Evolutionary conservation across 495 filamentous ascomycete genomes (phyloP).

Genomic region (Neurospora sp.): DNA sequence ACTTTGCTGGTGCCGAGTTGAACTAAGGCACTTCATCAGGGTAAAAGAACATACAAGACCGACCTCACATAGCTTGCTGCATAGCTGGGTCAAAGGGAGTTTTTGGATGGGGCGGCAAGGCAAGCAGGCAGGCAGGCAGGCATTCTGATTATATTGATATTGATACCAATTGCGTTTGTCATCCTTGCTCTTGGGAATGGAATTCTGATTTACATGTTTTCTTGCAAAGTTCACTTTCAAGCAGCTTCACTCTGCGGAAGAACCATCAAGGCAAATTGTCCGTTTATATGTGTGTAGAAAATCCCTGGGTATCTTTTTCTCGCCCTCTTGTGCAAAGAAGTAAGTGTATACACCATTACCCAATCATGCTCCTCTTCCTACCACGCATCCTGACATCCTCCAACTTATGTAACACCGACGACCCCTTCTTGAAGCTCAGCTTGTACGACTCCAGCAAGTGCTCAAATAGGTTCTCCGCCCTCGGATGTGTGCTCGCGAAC

Average conservation of each 20-base stretch:
- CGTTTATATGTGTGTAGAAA: neutral
- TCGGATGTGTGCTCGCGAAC: constrained; percentile 91
- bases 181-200: neutral
- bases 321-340: neutral
- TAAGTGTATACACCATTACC: constrained; percentile 31
- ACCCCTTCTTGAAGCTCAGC: constrained; percentile 40
- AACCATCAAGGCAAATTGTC: neutral
- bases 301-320: neutral
- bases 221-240: neutral
- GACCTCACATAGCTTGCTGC: neutral
- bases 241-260: neutral
- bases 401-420: constrained; percentile 51
- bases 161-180: constrained; percentile 1
- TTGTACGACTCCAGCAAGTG: constrained; percentile 47
- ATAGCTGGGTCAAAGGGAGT: neutral
- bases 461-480: constrained; percentile 66
- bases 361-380: constrained; percentile 96
- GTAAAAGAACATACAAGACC: neutral
- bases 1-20: constrained; percentile 77
- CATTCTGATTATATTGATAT: neutral
- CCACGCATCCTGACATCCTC: constrained; percentile 94
- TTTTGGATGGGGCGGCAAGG: neutral
- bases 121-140: neutral
- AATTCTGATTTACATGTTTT: neutral
- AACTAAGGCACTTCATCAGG: neutral